phyloP scores from a whole-genome alignment of 768 basidiomycete species.

The Stropharia rugosoannulata region DNA sequence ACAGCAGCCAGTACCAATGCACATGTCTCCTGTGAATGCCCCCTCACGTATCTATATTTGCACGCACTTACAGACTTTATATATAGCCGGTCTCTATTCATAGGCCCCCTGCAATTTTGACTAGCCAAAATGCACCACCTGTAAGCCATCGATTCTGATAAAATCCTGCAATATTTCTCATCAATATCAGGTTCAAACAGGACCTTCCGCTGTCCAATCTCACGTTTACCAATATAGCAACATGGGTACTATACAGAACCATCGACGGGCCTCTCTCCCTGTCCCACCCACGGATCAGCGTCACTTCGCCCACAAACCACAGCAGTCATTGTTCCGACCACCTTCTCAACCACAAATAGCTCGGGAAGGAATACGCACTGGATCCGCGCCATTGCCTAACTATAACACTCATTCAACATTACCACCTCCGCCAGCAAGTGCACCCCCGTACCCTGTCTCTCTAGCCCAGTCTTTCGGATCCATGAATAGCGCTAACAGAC shows the following conservation, averaged over 20 bases:
- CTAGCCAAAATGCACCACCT: too few species aligned
- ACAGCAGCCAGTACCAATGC: not conserved
- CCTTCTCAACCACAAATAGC: not conserved
- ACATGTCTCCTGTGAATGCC: not conserved
- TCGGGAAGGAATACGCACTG: not conserved
- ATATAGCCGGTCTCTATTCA: too few species aligned
- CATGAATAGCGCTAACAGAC: not conserved
- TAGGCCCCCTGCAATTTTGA: too few species aligned
- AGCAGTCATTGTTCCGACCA: not conserved
- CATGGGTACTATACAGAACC: not conserved
- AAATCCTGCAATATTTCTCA: too few species aligned
- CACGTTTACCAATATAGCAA: not conserved
- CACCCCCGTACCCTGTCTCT: not conserved
- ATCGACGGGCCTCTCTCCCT: not conserved
- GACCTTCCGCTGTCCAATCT: not conserved
- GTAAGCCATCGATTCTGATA: too few species aligned
- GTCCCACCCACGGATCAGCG: not conserved
- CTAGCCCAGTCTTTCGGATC: not conserved
- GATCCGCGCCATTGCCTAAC: constrained; percentile 2
- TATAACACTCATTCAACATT: not conserved
- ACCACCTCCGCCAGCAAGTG: not conserved
- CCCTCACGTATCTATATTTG: not conserved
- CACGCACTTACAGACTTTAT: too few species aligned
- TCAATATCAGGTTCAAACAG: not conserved
- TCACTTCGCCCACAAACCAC: not conserved